A percentile compares a stretch with the other conserved stretches of the same genome.
Conservation (phyloP, 2,329 filamentous ascomycete genomes). For the Dactylonectria estremocensis region DNA sequence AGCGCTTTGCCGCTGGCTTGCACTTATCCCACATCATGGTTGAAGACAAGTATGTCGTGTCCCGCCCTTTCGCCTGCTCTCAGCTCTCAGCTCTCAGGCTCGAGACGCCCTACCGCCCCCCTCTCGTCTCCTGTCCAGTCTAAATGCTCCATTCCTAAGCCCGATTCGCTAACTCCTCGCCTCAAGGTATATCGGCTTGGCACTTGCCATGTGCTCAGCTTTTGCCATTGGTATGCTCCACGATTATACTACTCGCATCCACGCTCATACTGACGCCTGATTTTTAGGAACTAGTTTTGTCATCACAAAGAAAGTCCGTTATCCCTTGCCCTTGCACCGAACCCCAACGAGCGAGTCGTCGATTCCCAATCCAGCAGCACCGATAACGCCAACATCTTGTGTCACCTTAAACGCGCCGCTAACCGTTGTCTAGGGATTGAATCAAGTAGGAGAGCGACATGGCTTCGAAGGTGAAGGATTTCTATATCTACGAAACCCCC, state of each 20-base stretch:
- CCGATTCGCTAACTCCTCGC: slow-evolving; percentile 37
- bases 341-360: slow-evolving; percentile 5
- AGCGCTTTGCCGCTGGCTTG: slow-evolving; percentile 39
- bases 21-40: slow-evolving; percentile 50
- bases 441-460: slow-evolving; percentile 90
- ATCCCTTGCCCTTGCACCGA: background rate
- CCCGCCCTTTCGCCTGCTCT: slow-evolving; percentile 9
- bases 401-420: slow-evolving; percentile 20
- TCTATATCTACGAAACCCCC: slow-evolving; percentile 92
- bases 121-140: slow-evolving; percentile 20
- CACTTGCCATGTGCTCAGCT: slow-evolving; percentile 81
- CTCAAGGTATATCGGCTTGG: slow-evolving; percentile 81
- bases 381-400: background rate
- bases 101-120: slow-evolving; percentile 20
- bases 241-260: slow-evolving; percentile 15
- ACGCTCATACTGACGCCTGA: slow-evolving; percentile 39
- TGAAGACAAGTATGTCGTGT: slow-evolving; percentile 57
- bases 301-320: slow-evolving; percentile 93
- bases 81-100: background rate
- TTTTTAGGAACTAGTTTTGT: slow-evolving; percentile 91
- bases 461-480: slow-evolving; percentile 98
- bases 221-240: slow-evolving; percentile 78
- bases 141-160: slow-evolving; percentile 4
- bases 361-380: background rate
- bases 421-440: slow-evolving; percentile 76